Percentiles rank a stretch among this genome's conserved stretches.
These are phyloP conservation scores for Zelonia costaricensis DNA, from an alignment of 208 protist genomes.

Conservation along the genomic window DNA sequence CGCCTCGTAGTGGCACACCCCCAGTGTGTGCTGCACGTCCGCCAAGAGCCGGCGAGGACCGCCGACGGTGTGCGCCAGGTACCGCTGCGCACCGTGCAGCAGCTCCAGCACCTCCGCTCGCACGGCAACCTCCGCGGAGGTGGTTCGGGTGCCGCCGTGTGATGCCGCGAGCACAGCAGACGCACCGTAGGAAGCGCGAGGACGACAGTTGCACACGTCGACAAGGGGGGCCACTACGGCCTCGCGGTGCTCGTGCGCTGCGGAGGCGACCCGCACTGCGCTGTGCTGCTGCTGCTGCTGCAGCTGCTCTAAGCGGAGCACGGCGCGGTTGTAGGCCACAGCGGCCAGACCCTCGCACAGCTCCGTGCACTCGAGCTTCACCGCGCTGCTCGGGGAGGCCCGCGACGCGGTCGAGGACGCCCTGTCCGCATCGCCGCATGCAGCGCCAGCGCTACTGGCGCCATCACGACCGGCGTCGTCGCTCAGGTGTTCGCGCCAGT, in stretches of 20 bases:
- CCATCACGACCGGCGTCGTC: too few species aligned
- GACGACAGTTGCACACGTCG: not conserved
- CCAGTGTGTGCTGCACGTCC: slow-evolving; percentile 63
- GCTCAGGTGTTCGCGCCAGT: slow-evolving; percentile 47
- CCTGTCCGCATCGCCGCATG: too few species aligned
- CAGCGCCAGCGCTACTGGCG: too few species aligned
- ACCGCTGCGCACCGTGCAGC: slow-evolving; percentile 32
- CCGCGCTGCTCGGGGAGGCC: not conserved
- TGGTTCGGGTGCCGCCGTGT: too few species aligned
- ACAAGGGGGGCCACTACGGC: not conserved
- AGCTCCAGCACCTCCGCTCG: slow-evolving; percentile 11
- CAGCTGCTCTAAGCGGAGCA: slow-evolving; percentile 47
- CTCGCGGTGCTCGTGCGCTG: not conserved
- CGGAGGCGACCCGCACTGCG: too few species aligned
- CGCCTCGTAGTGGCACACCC: slow-evolving; percentile 48
- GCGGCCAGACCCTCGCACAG: slow-evolving; percentile 28
- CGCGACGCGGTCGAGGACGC: too few species aligned
- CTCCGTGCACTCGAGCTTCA: not conserved
- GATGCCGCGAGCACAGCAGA: too few species aligned
- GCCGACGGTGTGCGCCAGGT: slow-evolving; percentile 35
- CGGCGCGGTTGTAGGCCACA: slow-evolving; percentile 49
- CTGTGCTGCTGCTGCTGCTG: too few species aligned
- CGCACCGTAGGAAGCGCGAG: too few species aligned
- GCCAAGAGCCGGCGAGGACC: slow-evolving; percentile 41
- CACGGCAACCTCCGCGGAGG: too few species aligned